Percentiles rank a stretch among this genome's conserved stretches.
Conservation (phyloP, 345 rosid genomes). For the Eucalyptus pumila region DNA sequence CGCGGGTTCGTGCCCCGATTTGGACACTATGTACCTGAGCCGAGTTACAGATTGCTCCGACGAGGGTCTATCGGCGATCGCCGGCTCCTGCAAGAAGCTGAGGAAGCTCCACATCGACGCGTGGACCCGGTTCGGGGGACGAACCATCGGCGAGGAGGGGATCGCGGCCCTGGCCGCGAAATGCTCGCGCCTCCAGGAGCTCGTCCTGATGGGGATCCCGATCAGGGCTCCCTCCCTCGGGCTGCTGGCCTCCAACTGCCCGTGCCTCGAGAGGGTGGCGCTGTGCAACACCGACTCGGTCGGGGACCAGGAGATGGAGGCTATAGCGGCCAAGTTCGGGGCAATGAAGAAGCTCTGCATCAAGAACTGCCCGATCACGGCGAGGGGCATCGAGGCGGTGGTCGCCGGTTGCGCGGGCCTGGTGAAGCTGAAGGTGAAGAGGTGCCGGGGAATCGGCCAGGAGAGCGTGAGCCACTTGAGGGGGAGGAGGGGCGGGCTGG, state of each 20-base stretch:
- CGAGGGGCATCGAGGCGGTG: constrained; percentile 17
- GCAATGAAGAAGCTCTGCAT: constrained; percentile 39
- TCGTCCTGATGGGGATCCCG: constrained; percentile 25
- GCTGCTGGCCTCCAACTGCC: constrained; percentile 20
- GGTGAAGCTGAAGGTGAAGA: constrained; percentile 39
- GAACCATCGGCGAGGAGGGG: constrained; percentile 16
- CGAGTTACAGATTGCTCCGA: constrained; percentile 26
- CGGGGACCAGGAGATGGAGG: constrained; percentile 17
- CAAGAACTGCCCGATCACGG: constrained; percentile 32
- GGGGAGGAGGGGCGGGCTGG: constrained; percentile 1
- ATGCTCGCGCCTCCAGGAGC: constrained; percentile 14
- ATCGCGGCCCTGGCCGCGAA: constrained; percentile 3
- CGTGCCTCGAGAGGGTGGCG: constrained; percentile 24
- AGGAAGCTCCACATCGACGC: constrained; percentile 32
- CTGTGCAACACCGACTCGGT: constrained; percentile 26
- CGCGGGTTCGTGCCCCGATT: constrained; percentile 10
- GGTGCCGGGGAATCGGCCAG: constrained; percentile 18
- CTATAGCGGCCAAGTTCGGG: constrained; percentile 14
- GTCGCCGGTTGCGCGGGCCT: constrained; percentile 20
- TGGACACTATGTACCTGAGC: constrained; percentile 19
- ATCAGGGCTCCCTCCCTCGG: constrained; percentile 1
- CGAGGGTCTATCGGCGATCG: constrained; percentile 19
- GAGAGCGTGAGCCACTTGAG: neutral
- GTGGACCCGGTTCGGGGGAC: constrained; percentile 25
- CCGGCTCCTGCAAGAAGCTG: constrained; percentile 14